Base-by-base conservation (phyloP, 257 asterid species). In the Solanum habrochaites region DNA sequence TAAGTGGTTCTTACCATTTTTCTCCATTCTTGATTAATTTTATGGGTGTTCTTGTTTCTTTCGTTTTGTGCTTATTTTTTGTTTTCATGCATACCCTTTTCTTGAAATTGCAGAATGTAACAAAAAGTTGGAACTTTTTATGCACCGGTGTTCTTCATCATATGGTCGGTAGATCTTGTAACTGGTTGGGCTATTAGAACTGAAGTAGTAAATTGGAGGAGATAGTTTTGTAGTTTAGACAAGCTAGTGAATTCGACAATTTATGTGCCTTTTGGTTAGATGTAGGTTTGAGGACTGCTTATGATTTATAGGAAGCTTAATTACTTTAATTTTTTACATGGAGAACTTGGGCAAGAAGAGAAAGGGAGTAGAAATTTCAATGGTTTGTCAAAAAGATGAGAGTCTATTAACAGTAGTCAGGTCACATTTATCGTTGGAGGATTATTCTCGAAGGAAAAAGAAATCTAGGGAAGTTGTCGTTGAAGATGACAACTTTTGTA, bases 371-470 rank as follows among this genome's bases (percentile, higher is more conserved):
- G 90, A 66, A 83, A 27, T 74, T 72, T 66, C 85, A 49, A 91
- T 71, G 37, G 56, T 62, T 72, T 66, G 66, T 60, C 40, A 64
- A 52, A 83, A 89, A 40, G 78, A 88, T 13, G 78, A 7, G 83
- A 74, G 90, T 40, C 89, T 89, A 37, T 58, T 90, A 86, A 90
- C 88, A 8, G 62, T 89, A 71, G 90, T 92, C 43, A 89, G 92
- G 91, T 92, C 98, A 11, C 96, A 93, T 91, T 89, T 94, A 78
- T 94, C 98, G 8, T 85, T 96, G 86, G 98, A 92, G 87, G 95
- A 91, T 93, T 93, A 88, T 86, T 92, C 95, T 2, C 93, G 93
- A 86, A 90, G 94, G 94, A 96, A 90, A 86, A 94, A 92, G 93
- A 96, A 93, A 86, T 96, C 96, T 90, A 94, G 91, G 92, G 98